Conservation (phyloP, 352 stramenopile species). For the Chrysophaeum taylorii region DNA sequence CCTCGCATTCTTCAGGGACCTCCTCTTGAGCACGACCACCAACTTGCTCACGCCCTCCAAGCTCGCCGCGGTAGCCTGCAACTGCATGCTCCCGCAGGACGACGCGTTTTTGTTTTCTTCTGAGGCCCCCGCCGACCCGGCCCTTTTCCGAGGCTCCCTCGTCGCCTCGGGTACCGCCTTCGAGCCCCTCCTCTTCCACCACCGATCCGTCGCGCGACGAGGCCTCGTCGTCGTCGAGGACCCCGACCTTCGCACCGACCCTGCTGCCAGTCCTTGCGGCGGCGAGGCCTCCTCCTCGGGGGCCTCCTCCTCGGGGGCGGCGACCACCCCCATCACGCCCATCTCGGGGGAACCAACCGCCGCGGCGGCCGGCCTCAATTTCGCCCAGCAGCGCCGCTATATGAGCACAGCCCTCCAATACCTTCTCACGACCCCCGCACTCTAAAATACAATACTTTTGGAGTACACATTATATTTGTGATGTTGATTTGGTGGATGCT, state of each 20-base stretch:
- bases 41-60: constrained; percentile 48
- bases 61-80: constrained; percentile 27
- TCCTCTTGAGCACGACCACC: constrained; percentile 53
- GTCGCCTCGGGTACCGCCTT: too few relatives aligned
- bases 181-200: too few relatives aligned
- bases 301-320: too few relatives aligned
- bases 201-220: too few relatives aligned
- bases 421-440: not conserved
- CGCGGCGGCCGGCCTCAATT: not conserved
- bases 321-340: not conserved
- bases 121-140: too few relatives aligned
- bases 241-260: too few relatives aligned
- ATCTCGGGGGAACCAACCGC: too few relatives aligned
- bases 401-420: not conserved
- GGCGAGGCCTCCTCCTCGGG: not conserved
- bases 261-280: not conserved
- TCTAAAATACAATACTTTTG: too few relatives aligned
- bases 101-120: not conserved
- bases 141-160: too few relatives aligned
- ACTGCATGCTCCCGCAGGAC: not conserved
- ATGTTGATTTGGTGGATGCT: too few relatives aligned
- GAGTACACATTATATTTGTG: too few relatives aligned
- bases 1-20: constrained; percentile 86
- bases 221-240: too few relatives aligned
- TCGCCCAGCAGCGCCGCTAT: not conserved